Conservation (phyloP, 208 protist genomes). For the Eutreptiella sp. region DNA sequence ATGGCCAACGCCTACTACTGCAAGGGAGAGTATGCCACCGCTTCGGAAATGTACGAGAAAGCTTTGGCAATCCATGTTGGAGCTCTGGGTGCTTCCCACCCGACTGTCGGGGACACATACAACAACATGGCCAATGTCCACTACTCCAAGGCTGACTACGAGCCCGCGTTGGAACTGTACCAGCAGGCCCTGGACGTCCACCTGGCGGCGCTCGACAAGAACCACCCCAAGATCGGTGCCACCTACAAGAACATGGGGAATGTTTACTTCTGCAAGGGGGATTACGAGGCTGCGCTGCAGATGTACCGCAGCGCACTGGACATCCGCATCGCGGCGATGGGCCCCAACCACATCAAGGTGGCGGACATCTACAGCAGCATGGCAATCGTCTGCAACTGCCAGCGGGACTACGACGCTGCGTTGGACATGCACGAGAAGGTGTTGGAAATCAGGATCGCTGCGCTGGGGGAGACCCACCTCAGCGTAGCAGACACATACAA, state of each 20-base stretch:
- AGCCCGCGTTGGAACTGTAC: not conserved
- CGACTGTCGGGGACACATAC: not conserved
- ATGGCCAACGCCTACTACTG: not conserved
- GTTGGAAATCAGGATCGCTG: too few species aligned
- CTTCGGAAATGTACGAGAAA: not conserved
- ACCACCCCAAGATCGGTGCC: not conserved
- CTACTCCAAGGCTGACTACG: not conserved
- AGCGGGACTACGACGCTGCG: too few species aligned
- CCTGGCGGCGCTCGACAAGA: not conserved
- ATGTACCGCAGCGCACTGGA: too few species aligned
- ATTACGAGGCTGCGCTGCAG: not conserved
- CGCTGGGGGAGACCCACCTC: too few species aligned
- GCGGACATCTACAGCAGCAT: too few species aligned
- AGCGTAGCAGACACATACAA: too few species aligned
- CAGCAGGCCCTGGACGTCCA: not conserved
- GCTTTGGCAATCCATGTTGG: not conserved
- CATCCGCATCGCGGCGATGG: too few species aligned
- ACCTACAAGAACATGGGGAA: not conserved
- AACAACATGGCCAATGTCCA: not conserved
- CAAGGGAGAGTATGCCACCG: too few species aligned
- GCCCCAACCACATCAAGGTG: too few species aligned
- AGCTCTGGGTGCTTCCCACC: not conserved
- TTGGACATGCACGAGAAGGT: too few species aligned
- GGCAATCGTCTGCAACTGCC: too few species aligned
- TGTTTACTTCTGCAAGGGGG: not conserved